Evolutionary conservation across 345 rosid genomes (phyloP).

Genomic region (Pistacia atlantica): DNA sequence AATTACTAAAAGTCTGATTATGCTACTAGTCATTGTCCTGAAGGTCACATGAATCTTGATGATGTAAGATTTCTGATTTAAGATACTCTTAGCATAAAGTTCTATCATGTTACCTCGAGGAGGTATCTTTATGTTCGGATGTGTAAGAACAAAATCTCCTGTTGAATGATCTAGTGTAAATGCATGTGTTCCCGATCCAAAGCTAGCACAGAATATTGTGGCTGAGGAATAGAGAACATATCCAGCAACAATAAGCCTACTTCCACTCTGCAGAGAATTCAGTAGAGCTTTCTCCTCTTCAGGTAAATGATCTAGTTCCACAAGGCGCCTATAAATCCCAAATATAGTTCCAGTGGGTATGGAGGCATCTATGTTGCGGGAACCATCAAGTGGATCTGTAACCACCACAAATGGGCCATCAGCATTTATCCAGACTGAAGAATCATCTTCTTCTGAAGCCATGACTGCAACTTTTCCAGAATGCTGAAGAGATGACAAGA

Average conservation of each 20-base stretch:
- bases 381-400: conserved; percentile 93
- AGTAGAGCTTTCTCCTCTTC: conserved; percentile 64
- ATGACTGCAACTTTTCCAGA: conserved; percentile 89
- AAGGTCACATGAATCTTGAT: background rate
- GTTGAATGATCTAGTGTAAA: conserved; percentile 84
- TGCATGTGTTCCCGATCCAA: conserved; percentile 95
- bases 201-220: conserved; percentile 73
- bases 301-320: conserved; percentile 79
- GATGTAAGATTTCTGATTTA: background rate
- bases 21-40: background rate
- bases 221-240: conserved; percentile 93
- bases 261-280: conserved; percentile 84
- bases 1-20: background rate
- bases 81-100: background rate
- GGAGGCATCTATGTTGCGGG: conserved; percentile 88
- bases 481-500: conserved; percentile 68
- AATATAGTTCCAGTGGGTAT: conserved; percentile 92
- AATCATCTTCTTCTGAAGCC: conserved; percentile 95
- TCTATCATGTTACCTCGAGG: conserved; percentile 56
- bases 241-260: conserved; percentile 76
- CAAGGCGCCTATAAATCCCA: conserved; percentile 69
- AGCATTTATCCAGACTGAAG: conserved; percentile 70
- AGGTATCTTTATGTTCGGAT: conserved; percentile 75
- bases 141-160: conserved; percentile 87
- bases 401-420: conserved; percentile 81